These are phyloP conservation scores for Aspergillus vadensis DNA, from an alignment of 2,329 filamentous ascomycete genomes.

Conservation along the genomic window DNA sequence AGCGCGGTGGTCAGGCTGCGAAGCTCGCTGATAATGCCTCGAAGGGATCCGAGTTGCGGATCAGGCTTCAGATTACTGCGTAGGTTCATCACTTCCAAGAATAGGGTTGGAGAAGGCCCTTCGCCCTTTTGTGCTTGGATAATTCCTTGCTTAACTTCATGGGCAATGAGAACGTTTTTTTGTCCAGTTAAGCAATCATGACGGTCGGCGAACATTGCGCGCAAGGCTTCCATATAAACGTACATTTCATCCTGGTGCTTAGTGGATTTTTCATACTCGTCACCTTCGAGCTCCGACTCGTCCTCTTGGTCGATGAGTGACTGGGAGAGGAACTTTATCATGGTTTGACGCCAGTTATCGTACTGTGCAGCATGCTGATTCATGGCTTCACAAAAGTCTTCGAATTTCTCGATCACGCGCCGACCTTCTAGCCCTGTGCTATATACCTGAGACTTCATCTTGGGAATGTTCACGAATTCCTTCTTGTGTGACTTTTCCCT, in stretches of 20 bases:
- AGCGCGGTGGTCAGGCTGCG: slow-evolving; percentile 64
- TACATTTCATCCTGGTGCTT: slow-evolving; percentile 86
- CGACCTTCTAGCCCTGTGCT: slow-evolving; percentile 73
- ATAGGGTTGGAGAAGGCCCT: slow-evolving; percentile 71
- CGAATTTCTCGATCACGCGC: slow-evolving; percentile 65
- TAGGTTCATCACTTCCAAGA: slow-evolving; percentile 51
- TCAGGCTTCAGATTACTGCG: slow-evolving; percentile 49
- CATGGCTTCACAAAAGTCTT: slow-evolving; percentile 65
- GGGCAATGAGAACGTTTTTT: slow-evolving; percentile 70
- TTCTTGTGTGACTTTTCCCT: slow-evolving; percentile 55
- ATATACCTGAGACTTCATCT: slow-evolving; percentile 55
- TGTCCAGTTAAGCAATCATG: slow-evolving; percentile 75
- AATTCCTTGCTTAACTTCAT: slow-evolving; percentile 68
- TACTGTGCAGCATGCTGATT: slow-evolving; percentile 72
- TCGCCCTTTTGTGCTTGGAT: slow-evolving; percentile 62
- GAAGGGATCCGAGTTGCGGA: slow-evolving; percentile 63
- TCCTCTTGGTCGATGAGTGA: slow-evolving; percentile 83
- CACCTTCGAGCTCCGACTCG: slow-evolving; percentile 73
- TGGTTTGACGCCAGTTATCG: slow-evolving; percentile 72
- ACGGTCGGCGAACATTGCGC: slow-evolving; percentile 76
- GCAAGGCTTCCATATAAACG: slow-evolving; percentile 77
- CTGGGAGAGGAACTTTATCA: slow-evolving; percentile 70
- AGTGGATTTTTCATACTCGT: slow-evolving; percentile 87
- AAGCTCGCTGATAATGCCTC: slow-evolving; percentile 69
- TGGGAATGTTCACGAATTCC: slow-evolving; percentile 64